A percentile compares a stretch with the other conserved stretches of the same genome.
phyloP scores from a whole-genome alignment of 106 monocot genomes.

The Iris macrosiphon region DNA sequence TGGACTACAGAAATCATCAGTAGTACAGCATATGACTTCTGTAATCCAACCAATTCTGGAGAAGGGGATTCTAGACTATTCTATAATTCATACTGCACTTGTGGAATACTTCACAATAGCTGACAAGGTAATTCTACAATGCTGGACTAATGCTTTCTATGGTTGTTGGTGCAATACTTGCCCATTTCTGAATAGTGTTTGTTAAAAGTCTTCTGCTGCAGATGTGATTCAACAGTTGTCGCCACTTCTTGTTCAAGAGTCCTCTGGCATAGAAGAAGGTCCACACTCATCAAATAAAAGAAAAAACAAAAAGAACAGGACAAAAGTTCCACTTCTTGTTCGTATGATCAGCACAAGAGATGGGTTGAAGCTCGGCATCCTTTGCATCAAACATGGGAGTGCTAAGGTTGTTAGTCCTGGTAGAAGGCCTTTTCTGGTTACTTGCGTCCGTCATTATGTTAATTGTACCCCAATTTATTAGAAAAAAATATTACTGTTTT shows the following conservation, averaged over 20 bases:
- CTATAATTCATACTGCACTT: slow-evolving; percentile 53
- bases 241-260: slow-evolving; percentile 49
- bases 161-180: too few species aligned
- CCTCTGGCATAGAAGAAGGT: slow-evolving; percentile 41
- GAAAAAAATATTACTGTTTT: too few species aligned
- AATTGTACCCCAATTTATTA: too few species aligned
- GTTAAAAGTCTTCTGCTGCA: slow-evolving; percentile 42
- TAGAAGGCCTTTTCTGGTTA: too few species aligned
- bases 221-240: slow-evolving; percentile 60
- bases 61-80: slow-evolving; percentile 73
- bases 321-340: slow-evolving; percentile 49
- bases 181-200: slow-evolving; percentile 17
- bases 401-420: slow-evolving; percentile 70
- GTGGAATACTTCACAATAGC: slow-evolving; percentile 69
- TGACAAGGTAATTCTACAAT: slow-evolving; percentile 54
- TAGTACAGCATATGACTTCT: slow-evolving; percentile 57
- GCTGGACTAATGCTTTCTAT: too few species aligned
- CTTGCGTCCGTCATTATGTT: too few species aligned
- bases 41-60: slow-evolving; percentile 60
- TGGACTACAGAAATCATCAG: slow-evolving; percentile 51
- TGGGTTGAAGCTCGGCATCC: slow-evolving; percentile 70
- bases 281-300: slow-evolving; percentile 31
- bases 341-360: slow-evolving; percentile 75
- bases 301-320: slow-evolving; percentile 38
- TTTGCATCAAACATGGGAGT: slow-evolving; percentile 82